phyloP scores from a whole-genome alignment of 495 filamentous ascomycete species.

The Geopyxis carbonaria region DNA sequence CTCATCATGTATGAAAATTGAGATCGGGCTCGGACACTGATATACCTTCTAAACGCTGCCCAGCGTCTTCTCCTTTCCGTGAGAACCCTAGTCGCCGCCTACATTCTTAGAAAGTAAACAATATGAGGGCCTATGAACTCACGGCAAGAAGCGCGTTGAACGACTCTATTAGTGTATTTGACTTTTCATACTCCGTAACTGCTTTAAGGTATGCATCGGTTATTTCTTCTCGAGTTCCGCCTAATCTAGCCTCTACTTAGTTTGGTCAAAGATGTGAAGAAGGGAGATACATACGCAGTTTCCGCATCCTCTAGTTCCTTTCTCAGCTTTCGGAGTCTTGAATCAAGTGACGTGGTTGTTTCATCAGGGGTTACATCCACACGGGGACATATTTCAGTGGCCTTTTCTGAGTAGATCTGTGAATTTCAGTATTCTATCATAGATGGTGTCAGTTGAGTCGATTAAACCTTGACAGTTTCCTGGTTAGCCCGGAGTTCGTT shows the following conservation, averaged over 20 bases:
- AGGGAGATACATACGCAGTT: slow-evolving; percentile 30
- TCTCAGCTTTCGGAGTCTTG: slow-evolving; percentile 42
- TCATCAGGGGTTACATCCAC: slow-evolving; percentile 52
- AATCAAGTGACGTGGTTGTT: slow-evolving; percentile 44
- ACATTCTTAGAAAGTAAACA: not conserved
- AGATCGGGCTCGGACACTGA: slow-evolving; percentile 63
- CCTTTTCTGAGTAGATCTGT: slow-evolving; percentile 39
- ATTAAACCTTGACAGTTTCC: slow-evolving; percentile 14
- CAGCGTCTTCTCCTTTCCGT: slow-evolving; percentile 56
- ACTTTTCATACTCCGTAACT: slow-evolving; percentile 27
- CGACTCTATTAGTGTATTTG: slow-evolving; percentile 31
- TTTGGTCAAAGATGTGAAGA: slow-evolving; percentile 10
- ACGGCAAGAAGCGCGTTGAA: slow-evolving; percentile 38
- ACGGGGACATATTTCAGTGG: slow-evolving; percentile 39
- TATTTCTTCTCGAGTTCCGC: slow-evolving; percentile 52
- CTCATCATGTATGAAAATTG: slow-evolving; percentile 78
- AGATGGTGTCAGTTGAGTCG: too few species aligned
- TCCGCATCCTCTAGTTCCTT: slow-evolving; percentile 37
- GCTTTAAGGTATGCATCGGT: slow-evolving; percentile 33
- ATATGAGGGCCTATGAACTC: not conserved
- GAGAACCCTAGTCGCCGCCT: slow-evolving; percentile 19
- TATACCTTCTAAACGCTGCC: slow-evolving; percentile 61
- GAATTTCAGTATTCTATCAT: too few species aligned
- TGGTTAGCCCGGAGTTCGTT: slow-evolving; percentile 27
- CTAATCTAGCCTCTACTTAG: slow-evolving; percentile 31